Percentiles rank a stretch among this genome's conserved stretches.
Conservation (phyloP, 495 filamentous ascomycete genomes). For the Cairneyella variabilis region DNA sequence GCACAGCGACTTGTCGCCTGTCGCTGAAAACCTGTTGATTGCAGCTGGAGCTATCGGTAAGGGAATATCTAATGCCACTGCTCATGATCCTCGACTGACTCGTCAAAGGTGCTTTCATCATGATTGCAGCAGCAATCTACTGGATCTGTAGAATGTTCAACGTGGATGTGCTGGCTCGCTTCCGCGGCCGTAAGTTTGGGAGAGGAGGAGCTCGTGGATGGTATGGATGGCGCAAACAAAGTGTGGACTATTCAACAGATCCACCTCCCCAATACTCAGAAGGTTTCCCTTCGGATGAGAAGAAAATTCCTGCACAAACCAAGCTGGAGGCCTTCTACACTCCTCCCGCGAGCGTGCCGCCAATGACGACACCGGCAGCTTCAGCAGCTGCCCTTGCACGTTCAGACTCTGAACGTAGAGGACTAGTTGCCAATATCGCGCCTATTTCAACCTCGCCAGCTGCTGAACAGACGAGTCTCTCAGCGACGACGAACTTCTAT, state of each 20-base stretch:
- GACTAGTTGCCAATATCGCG: constrained; percentile 6
- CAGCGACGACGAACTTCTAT: constrained; percentile 15
- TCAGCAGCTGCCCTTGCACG: constrained; percentile 11
- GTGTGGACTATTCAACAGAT: constrained; percentile 7
- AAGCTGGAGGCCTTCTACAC: constrained; percentile 6
- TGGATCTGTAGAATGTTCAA: constrained; percentile 16
- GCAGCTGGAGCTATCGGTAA: constrained; percentile 47
- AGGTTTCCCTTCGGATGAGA: constrained; percentile 8
- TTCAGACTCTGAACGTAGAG: constrained; percentile 4
- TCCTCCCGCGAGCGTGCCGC: background rate
- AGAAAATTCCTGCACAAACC: constrained; percentile 4
- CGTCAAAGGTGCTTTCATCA: constrained; percentile 22
- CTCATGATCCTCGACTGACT: background rate
- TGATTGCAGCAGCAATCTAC: constrained; percentile 17
- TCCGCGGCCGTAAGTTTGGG: constrained; percentile 7
- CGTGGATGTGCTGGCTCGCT: constrained; percentile 3
- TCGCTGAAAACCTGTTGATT: constrained; percentile 40
- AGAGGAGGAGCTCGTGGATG: constrained; percentile 15
- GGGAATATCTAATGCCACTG: too few relatives aligned
- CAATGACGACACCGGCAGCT: constrained; percentile 9
- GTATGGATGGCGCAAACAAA: constrained; percentile 19
- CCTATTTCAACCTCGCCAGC: constrained; percentile 4
- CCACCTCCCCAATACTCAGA: constrained; percentile 19
- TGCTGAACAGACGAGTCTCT: background rate
- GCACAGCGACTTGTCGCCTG: constrained; percentile 15